Evolutionary conservation across 371 early-diverging fungal species (phyloP), one percentile per base, ranked within the genome.

Genomic region (Chytridiales sp.): DNA sequence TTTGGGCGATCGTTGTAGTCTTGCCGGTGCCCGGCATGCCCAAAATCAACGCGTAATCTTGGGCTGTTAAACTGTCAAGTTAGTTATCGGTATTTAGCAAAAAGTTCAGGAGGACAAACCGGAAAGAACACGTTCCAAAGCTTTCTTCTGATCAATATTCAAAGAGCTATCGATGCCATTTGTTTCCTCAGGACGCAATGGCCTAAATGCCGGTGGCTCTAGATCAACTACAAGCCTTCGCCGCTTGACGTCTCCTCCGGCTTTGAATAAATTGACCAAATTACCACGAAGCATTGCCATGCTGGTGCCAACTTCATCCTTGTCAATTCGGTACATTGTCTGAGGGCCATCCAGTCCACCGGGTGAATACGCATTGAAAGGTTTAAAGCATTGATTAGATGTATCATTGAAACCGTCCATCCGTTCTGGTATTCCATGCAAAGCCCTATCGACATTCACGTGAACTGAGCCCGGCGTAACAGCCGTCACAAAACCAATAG

Each of bases 21-120:
- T 99, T 99, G 26, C 99, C 99, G 0, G 99, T 97, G 1, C 99
- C 99, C 0, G 99, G 99, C 97, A 99, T 97, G 21, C 99, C 99
- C 35, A 98, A 78, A 24, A 99, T 89, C 46, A 99, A 72, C 6
- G 88, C 81, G 68, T 97, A 99, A 62, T 98, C 95, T 38, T 85
- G 61, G 0, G 92, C 91, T 60, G 80, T 41, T 15, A 55, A 56
- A 43, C 15, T 54, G 8, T 32, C 3, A 1, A 63, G 22, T 34
- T 47, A 32, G 2, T 54, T 1, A 11, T 64, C 40, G n/a, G 56
- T 56, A 15, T 50, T 21, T 8, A 15, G 31, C 36, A 44, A 51
- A 39, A 27, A 48, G 26, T 9, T 44, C 2, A 39, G 29, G 42
- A 32, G 31, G 0, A 21, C 22, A 44, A 66, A 80, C 79, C 80